Conservation (phyloP, 169 alveolate genomes). For the Plasmodium blacklocki region DNA sequence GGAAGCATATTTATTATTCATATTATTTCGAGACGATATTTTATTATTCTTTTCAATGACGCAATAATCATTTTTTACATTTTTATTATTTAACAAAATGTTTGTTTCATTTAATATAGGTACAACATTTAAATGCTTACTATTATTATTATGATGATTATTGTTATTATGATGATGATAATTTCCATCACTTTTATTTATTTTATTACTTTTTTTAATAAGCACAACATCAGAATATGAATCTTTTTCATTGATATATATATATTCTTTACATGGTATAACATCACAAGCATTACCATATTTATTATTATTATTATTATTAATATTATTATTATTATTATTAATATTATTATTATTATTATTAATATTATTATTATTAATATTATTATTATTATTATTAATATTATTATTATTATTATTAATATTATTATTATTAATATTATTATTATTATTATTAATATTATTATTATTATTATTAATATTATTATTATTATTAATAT, state of each 20-base stretch:
- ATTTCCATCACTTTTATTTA: conserved; percentile 6
- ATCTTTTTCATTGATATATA: not conserved
- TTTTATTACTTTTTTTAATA: not conserved
- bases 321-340: no score
- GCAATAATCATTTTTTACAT: conserved; percentile 7
- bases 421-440: no score
- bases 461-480: no score
- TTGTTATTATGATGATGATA: no score
- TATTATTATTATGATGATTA: no score
- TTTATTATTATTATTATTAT: no score
- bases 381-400: not conserved
- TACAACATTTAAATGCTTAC: not conserved
- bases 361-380: not conserved
- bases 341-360: not conserved
- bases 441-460: no score
- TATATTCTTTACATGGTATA: not conserved
- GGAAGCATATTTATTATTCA: not conserved
- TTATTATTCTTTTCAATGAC: not conserved
- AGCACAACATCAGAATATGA: not conserved
- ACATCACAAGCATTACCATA: not conserved
- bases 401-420: no score
- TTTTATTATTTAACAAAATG: conserved; percentile 8
- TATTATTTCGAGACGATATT: not conserved
- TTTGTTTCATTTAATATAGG: conserved; percentile 21
- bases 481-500: no score